phyloP scores from a whole-genome alignment of 345 rosid species.

The Kernera saxatilis region DNA sequence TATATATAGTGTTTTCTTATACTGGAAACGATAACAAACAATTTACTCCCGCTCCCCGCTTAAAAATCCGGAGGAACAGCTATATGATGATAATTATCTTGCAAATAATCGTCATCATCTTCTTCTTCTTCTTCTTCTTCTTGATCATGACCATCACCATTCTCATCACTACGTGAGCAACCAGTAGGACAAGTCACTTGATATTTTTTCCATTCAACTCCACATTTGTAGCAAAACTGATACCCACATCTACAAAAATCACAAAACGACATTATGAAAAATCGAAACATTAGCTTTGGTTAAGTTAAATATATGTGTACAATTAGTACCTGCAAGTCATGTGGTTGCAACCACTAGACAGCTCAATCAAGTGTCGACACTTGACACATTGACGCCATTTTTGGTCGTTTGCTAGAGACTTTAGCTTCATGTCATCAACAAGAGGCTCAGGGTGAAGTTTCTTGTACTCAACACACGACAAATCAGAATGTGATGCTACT shows the following conservation, averaged over 20 bases:
- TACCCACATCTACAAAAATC: slow-evolving; percentile 35
- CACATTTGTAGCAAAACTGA: slow-evolving; percentile 51
- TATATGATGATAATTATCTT: too few relatives aligned
- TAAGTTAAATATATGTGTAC: too few relatives aligned
- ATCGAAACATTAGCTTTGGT: too few relatives aligned
- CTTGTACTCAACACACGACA: slow-evolving; percentile 45
- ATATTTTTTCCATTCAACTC: slow-evolving; percentile 39
- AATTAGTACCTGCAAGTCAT: slow-evolving; percentile 47
- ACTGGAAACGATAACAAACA: too few relatives aligned
- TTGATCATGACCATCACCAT: too few relatives aligned
- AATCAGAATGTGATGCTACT: slow-evolving; percentile 57
- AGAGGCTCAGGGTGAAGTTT: slow-evolving; percentile 30
- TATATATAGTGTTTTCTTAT: too few relatives aligned
- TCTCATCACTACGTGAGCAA: too few relatives aligned
- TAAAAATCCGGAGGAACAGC: too few relatives aligned
- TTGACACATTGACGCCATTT: slow-evolving; percentile 43
- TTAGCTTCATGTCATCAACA: slow-evolving; percentile 37
- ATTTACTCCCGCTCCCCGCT: too few relatives aligned
- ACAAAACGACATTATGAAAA: too few relatives aligned
- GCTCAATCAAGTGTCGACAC: slow-evolving; percentile 43
- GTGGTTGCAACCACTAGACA: slow-evolving; percentile 44
- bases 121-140: too few relatives aligned
- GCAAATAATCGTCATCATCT: too few relatives aligned
- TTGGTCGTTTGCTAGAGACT: slow-evolving; percentile 34
- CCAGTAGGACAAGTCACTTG: background rate